Conservation (phyloP, 306 rosid genomes). For the Fragaria ananassa region DNA sequence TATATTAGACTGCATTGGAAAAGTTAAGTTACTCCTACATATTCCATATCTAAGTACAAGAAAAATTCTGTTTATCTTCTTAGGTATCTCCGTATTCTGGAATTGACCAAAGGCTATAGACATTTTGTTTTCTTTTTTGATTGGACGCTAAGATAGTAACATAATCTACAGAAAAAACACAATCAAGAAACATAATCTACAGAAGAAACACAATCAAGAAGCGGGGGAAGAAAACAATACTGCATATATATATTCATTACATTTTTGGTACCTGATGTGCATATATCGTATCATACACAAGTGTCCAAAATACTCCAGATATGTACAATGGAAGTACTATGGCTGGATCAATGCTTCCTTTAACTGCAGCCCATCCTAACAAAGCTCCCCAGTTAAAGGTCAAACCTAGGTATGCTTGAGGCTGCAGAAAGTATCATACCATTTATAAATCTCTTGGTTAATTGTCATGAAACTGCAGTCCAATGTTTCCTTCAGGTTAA, state of each 20-base stretch:
- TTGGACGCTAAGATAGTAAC: not conserved
- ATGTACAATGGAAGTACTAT: constrained; percentile 74
- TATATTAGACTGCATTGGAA: not conserved
- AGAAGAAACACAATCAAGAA: constrained; percentile 2
- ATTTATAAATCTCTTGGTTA: constrained; percentile 16
- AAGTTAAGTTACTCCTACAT: not conserved
- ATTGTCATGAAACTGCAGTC: constrained; percentile 24
- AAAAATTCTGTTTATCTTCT: not conserved
- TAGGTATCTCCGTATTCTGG: not conserved
- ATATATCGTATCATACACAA: constrained; percentile 85
- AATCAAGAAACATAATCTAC: not conserved
- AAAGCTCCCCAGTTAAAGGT: constrained; percentile 95
- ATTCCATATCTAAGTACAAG: not conserved
- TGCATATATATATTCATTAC: constrained; percentile 4
- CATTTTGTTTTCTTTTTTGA: not conserved
- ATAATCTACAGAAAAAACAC: no score
- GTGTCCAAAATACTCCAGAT: constrained; percentile 93
- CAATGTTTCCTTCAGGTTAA: constrained; percentile 1
- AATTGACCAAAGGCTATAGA: not conserved
- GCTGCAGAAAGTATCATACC: constrained; percentile 44
- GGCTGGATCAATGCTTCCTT: constrained; percentile 72
- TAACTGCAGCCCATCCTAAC: constrained; percentile 90
- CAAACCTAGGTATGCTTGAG: constrained; percentile 92
- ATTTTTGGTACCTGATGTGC: constrained; percentile 80
- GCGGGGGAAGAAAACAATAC: constrained; percentile 12